Base-by-base conservation (phyloP, 106 monocot species). In the Dendrobium nobile region DNA sequence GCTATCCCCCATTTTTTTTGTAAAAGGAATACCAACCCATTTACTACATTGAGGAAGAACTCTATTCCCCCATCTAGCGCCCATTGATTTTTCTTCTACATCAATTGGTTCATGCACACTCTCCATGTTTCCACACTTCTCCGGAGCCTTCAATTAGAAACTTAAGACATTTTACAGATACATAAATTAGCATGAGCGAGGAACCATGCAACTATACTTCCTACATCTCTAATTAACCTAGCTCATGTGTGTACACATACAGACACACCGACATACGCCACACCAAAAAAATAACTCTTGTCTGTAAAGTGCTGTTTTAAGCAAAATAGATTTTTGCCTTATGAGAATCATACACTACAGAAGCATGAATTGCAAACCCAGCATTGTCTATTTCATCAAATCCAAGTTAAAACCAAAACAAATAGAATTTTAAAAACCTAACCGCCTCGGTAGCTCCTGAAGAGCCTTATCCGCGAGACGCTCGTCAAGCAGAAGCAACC, bases 401-500 rank as follows among this genome's bases (percentile, higher is more conserved):
- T 65, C 17, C n/a, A 28, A 83, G 47, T 33, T 15, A 33, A 74
- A 15, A 74, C 10, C 33, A 70, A 37, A 70, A 13, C 28, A 84
- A 84, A 80, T 44, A 85, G 77, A 59, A 64, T 56, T 9, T 9
- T 40, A 77, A 81, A 75, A 67, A 92, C 95, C 95, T 95, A 75
- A 99, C 56, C 24, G 95, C 99, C 80, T 90, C 84, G 99, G 99
- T 8, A 99, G 88, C 42, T 91, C 89, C 9, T 88, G 83, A 4
- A 80, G 28, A 7, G 73, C 84, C 78, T 77, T 90, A 31, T 83
- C 85, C 4, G 95, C 91, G 43, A 88, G 86, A 31, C 75, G 80
- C 67, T 93, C 90, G 44, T 95, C 99, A 82, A 99, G 72, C 43
- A 99, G 83, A 77, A 99, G 88, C 78, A 99, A 72, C 78, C 99